Evolutionary conservation across 495 filamentous ascomycete genomes (phyloP).

Genomic region (Penicillium robsamsonii): DNA sequence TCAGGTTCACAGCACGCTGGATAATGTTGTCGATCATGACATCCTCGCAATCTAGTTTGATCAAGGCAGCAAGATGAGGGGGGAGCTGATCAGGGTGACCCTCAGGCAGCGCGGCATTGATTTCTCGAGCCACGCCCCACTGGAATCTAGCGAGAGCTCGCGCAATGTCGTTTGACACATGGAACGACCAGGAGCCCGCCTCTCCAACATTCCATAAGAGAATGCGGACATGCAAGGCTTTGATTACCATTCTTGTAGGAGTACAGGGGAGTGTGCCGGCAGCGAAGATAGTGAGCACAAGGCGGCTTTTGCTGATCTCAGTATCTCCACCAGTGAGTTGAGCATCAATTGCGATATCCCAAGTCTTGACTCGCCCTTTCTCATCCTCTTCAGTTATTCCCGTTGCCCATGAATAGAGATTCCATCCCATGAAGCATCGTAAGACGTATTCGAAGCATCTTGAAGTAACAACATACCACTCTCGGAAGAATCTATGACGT

Average conservation of each 20-base stretch:
- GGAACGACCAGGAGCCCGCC: slow-evolving; percentile 57
- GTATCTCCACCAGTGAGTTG: slow-evolving; percentile 92
- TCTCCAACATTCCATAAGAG: slow-evolving; percentile 76
- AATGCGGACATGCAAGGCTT: slow-evolving; percentile 86
- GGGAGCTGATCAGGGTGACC: slow-evolving; percentile 65
- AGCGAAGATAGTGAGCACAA: slow-evolving; percentile 84
- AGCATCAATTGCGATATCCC: slow-evolving; percentile 92
- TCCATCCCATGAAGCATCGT: slow-evolving; percentile 73
- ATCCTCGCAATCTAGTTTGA: slow-evolving; percentile 74
- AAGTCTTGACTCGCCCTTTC: slow-evolving; percentile 82
- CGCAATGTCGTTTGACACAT: slow-evolving; percentile 61
- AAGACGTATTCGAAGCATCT: slow-evolving; percentile 79
- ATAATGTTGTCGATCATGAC: slow-evolving; percentile 75
- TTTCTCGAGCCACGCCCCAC: slow-evolving; percentile 75
- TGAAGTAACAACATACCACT: slow-evolving; percentile 73
- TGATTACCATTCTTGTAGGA: slow-evolving; percentile 83
- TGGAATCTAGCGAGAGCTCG: slow-evolving; percentile 66
- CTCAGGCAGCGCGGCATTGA: slow-evolving; percentile 59
- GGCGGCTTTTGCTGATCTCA: slow-evolving; percentile 81
- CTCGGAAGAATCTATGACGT: slow-evolving; percentile 77
- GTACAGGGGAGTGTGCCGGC: slow-evolving; percentile 84
- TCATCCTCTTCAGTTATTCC: slow-evolving; percentile 85
- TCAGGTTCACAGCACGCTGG: slow-evolving; percentile 86
- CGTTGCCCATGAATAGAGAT: slow-evolving; percentile 71
- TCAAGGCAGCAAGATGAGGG: slow-evolving; percentile 67